Percentiles rank a stretch among this genome's conserved stretches.
Conservation (phyloP, 164 flowering plant species). For the Chimonanthus salicifolius region DNA sequence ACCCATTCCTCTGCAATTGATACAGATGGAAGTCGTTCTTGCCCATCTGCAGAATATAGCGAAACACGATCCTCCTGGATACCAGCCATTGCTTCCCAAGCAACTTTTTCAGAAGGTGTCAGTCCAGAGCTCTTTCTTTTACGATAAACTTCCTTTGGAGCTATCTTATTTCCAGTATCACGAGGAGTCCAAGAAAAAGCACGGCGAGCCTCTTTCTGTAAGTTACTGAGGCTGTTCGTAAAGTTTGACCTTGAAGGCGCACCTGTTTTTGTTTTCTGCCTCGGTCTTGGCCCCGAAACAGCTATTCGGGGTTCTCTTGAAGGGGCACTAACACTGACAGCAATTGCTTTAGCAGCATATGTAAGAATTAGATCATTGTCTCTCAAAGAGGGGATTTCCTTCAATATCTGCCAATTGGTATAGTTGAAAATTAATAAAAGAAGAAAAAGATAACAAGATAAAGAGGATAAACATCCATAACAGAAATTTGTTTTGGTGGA, state of each 20-base stretch:
- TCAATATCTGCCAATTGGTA: slow-evolving; percentile 94
- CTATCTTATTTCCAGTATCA: slow-evolving; percentile 55
- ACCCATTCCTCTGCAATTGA: slow-evolving; percentile 91
- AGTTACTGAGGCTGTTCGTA: slow-evolving; percentile 71
- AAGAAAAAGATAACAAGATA: background rate
- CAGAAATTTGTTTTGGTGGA: background rate
- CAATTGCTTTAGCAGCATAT: slow-evolving; percentile 90
- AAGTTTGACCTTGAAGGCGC: slow-evolving; percentile 63
- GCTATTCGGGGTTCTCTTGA: slow-evolving; percentile 68
- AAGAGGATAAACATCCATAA: background rate
- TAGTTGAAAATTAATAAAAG: slow-evolving; percentile 3
- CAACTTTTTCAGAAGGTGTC: slow-evolving; percentile 67
- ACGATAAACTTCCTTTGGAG: slow-evolving; percentile 71
- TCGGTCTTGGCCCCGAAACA: slow-evolving; percentile 55
- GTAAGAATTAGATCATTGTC: slow-evolving; percentile 58
- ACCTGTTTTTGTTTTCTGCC: slow-evolving; percentile 59
- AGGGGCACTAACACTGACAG: slow-evolving; percentile 56
- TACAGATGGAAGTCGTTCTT: slow-evolving; percentile 82
- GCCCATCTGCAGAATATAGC: slow-evolving; percentile 63
- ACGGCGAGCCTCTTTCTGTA: slow-evolving; percentile 94
- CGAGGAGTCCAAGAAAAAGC: slow-evolving; percentile 97
- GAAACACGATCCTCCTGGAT: slow-evolving; percentile 80
- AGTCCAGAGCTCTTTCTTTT: slow-evolving; percentile 95
- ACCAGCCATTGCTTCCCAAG: slow-evolving; percentile 97
- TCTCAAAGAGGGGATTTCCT: slow-evolving; percentile 83